phyloP scores from a whole-genome alignment of 192 early-diverging fungal species.

The Funneliformis geosporum region DNA sequence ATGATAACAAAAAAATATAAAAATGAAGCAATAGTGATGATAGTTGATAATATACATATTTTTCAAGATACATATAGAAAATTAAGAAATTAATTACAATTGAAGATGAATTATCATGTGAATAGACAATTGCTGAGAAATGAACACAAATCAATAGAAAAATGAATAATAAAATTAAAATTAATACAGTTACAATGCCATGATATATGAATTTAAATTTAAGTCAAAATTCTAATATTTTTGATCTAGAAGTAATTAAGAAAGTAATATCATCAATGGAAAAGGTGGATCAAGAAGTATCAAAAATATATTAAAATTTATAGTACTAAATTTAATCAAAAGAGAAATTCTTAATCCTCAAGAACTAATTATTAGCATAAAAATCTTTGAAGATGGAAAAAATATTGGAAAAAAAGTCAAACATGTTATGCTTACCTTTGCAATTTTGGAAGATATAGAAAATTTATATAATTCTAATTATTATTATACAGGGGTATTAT shows the following conservation, averaged over 20 bases:
- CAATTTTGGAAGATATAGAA: neutral
- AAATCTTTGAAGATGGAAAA: neutral
- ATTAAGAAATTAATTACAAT: too few species aligned
- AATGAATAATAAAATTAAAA: too few species aligned
- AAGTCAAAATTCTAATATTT: neutral
- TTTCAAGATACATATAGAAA: too few species aligned
- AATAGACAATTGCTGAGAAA: too few species aligned
- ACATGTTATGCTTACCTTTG: constrained; percentile 1
- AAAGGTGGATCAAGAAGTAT: neutral
- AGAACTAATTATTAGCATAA: neutral
- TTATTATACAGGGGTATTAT: neutral
- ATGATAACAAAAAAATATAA: too few species aligned
- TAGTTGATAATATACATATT: too few species aligned
- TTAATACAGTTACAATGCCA: too few species aligned
- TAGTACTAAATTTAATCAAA: neutral
- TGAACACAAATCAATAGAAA: too few species aligned
- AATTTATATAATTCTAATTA: neutral
- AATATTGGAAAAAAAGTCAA: constrained; percentile 5
- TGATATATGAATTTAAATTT: too few species aligned
- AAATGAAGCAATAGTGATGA: too few species aligned
- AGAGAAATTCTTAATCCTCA: neutral
- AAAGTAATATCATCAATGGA: neutral
- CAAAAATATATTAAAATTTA: neutral
- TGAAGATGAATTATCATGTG: too few species aligned
- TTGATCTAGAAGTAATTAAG: neutral